Percentiles rank a stretch among this genome's conserved stretches.
phyloP scores from a whole-genome alignment of 805 yeast species.

The Saturnispora hagleri region DNA sequence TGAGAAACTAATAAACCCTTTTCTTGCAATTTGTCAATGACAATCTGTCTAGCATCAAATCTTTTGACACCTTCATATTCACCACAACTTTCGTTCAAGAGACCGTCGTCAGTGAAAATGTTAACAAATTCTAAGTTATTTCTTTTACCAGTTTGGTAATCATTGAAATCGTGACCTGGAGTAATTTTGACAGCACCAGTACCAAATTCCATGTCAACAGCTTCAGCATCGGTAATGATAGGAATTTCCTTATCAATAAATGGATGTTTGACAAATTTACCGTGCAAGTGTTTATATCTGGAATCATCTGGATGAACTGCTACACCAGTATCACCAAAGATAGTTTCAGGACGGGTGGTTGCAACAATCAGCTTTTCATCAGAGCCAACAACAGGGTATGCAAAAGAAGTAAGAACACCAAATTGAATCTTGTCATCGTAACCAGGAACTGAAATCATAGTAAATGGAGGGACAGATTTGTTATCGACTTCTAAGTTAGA shows the following conservation, averaged over 20 bases:
- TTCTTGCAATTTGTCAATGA: slow-evolving; percentile 69
- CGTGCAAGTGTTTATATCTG: slow-evolving; percentile 90
- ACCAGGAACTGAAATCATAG: slow-evolving; percentile 76
- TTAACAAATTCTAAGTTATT: slow-evolving; percentile 80
- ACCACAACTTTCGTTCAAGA: slow-evolving; percentile 86
- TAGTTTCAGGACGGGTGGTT: slow-evolving; percentile 97
- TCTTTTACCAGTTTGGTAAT: slow-evolving; percentile 94
- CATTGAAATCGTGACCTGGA: slow-evolving; percentile 97
- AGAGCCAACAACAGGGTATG: slow-evolving; percentile 77
- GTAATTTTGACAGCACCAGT: slow-evolving; percentile 99
- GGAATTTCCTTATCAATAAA: slow-evolving; percentile 80
- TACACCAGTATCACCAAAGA: slow-evolving; percentile 96
- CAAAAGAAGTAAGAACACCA: slow-evolving; percentile 94
- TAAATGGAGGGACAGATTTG: slow-evolving; percentile 77
- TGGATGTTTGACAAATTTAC: slow-evolving; percentile 86
- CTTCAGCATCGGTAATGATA: slow-evolving; percentile 79
- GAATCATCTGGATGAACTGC: slow-evolving; percentile 96
- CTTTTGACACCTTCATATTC: slow-evolving; percentile 87
- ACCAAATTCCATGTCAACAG: slow-evolving; percentile 99
- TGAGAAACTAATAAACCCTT: slow-evolving; percentile 74
- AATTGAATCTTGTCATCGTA: slow-evolving; percentile 87
- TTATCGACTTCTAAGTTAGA: slow-evolving; percentile 95
- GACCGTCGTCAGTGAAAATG: slow-evolving; percentile 87
- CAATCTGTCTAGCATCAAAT: slow-evolving; percentile 84
- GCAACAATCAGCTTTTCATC: slow-evolving; percentile 89